Evolutionary conservation across 2,329 filamentous ascomycete genomes (phyloP).

Genomic region (Colletotrichum magnum): DNA sequence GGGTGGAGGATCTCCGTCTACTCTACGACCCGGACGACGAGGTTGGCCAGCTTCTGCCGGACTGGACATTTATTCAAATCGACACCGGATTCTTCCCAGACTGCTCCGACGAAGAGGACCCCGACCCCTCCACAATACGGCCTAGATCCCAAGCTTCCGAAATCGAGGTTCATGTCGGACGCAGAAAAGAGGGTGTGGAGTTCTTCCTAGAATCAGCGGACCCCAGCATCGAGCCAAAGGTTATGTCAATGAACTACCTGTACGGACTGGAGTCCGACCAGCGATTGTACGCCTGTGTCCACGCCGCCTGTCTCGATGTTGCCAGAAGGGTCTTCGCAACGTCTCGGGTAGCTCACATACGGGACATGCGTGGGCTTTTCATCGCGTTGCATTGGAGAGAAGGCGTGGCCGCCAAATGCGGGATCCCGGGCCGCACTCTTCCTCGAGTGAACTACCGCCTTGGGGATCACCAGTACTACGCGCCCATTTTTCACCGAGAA

Average conservation of each 20-base stretch:
- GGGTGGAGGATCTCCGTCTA: background rate
- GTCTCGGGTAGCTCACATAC: background rate
- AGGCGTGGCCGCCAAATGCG: background rate
- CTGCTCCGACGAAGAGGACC: background rate
- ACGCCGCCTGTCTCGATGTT: background rate
- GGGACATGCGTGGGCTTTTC: constrained; percentile 11
- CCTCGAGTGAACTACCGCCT: background rate
- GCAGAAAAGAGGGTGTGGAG: no score
- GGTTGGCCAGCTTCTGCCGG: constrained; percentile 9
- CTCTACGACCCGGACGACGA: constrained; percentile 14
- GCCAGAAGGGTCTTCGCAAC: background rate
- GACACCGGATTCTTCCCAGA: no score
- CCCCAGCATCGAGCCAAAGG: background rate
- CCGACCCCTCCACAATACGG: background rate
- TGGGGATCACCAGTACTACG: background rate
- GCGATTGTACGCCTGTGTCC: background rate
- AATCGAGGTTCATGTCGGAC: background rate
- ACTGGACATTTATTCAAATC: background rate
- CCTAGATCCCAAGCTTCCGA: constrained; percentile 9
- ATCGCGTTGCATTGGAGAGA: background rate
- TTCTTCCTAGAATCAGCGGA: no score
- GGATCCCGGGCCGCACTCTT: no score
- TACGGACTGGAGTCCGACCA: background rate
- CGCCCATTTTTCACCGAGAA: no score
- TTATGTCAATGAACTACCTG: background rate